Conservation (phyloP, 1,284 basidiomycete genomes). For the Trametes polyzona region DNA sequence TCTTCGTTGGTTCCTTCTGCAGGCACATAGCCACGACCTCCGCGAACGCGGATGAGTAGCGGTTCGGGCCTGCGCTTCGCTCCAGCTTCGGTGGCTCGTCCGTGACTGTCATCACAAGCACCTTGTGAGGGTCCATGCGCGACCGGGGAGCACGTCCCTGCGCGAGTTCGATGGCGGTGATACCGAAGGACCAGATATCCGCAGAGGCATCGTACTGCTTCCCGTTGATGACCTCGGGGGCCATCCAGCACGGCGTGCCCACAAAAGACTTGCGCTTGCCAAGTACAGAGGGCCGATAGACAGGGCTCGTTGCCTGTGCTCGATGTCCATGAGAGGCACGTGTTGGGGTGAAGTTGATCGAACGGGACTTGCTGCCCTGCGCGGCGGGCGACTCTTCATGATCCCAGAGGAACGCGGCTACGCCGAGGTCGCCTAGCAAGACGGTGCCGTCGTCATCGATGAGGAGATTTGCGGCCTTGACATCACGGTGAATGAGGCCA, state of each 20-base stretch:
- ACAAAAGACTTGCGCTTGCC: slow-evolving; percentile 87
- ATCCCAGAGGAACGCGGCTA: slow-evolving; percentile 79
- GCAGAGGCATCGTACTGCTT: slow-evolving; percentile 84
- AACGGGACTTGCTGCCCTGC: slow-evolving; percentile 28
- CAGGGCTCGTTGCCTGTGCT: slow-evolving; percentile 18
- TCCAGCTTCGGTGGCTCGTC: slow-evolving; percentile 77
- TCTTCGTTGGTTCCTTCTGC: slow-evolving; percentile 77
- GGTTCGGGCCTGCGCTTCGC: slow-evolving; percentile 70
- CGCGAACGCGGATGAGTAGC: slow-evolving; percentile 82
- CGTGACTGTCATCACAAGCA: slow-evolving; percentile 77
- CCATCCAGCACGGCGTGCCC: slow-evolving; percentile 96
- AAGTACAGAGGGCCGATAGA: slow-evolving; percentile 38
- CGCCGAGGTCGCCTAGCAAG: slow-evolving; percentile 86
- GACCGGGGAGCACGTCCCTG: slow-evolving; percentile 85
- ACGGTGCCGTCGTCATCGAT: slow-evolving; percentile 90
- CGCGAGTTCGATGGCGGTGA: slow-evolving; percentile 84
- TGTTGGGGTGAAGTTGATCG: slow-evolving; percentile 17
- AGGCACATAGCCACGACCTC: slow-evolving; percentile 84
- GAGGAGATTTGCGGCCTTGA: slow-evolving; percentile 90
- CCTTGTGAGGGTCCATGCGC: slow-evolving; percentile 72
- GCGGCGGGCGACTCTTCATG: slow-evolving; percentile 46
- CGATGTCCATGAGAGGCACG: slow-evolving; percentile 14
- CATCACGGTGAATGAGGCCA: slow-evolving; percentile 87
- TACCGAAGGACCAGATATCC: slow-evolving; percentile 93
- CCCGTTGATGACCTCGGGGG: slow-evolving; percentile 86